Percentiles rank a stretch among this genome's conserved stretches.
These are phyloP conservation scores for Babesia bovis DNA, from an alignment of 169 alveolate species.

Conservation along the genomic window DNA sequence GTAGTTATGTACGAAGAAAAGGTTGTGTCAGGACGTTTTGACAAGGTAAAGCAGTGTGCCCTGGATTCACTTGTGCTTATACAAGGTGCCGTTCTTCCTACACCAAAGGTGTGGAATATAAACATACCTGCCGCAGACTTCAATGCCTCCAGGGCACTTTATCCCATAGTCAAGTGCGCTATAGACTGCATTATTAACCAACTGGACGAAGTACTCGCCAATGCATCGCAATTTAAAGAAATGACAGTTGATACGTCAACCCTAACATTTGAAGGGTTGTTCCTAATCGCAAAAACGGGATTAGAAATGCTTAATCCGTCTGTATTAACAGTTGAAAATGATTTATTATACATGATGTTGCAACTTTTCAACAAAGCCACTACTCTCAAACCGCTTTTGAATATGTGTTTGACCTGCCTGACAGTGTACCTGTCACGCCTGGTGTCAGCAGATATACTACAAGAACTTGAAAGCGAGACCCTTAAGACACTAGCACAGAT, in stretches of 20 bases:
- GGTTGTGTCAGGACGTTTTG: conserved; percentile 39
- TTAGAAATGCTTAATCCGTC: conserved; percentile 49
- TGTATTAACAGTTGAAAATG: conserved; percentile 39
- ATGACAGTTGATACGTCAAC: conserved; percentile 46
- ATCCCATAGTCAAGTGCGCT: conserved; percentile 46
- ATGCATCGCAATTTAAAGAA: conserved; percentile 15
- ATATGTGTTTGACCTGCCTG: conserved; percentile 39
- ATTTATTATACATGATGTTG: conserved; percentile 19
- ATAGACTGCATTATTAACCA: conserved; percentile 52
- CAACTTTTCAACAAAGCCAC: conserved; percentile 31
- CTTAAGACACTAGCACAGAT: conserved; percentile 21
- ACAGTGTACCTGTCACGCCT: conserved; percentile 52
- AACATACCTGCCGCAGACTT: conserved; percentile 29
- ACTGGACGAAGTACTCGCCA: conserved; percentile 12
- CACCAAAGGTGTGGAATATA: conserved; percentile 20
- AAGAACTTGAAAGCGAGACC: not conserved
- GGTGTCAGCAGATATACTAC: conserved; percentile 13
- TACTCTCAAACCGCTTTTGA: conserved; percentile 12
- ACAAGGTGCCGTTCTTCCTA: conserved; percentile 16
- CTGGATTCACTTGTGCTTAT: conserved; percentile 54
- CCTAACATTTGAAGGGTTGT: conserved; percentile 62
- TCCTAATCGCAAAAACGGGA: conserved; percentile 38
- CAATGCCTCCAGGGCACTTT: conserved; percentile 16
- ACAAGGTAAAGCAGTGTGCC: conserved; percentile 57
- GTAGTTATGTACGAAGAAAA: conserved; percentile 49